Evolutionary conservation across 441 rosid species (phyloP).

Genomic region (Populus hybrid): DNA sequence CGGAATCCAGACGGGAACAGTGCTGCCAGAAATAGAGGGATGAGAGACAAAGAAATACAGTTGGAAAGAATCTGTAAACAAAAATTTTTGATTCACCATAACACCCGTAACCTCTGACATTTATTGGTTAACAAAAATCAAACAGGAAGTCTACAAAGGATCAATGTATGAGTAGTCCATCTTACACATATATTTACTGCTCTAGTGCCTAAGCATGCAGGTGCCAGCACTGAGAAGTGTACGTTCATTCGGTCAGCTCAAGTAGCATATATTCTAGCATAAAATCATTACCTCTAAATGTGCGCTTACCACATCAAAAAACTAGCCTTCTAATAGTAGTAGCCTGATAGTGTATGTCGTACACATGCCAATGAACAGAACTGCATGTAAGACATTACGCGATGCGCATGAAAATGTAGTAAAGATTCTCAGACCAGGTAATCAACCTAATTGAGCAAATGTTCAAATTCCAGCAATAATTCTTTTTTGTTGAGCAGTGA

Average conservation of each 20-base stretch:
- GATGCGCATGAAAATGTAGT: not conserved
- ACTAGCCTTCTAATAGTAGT: constrained; percentile 7
- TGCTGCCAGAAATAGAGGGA: not conserved
- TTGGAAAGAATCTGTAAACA: not conserved
- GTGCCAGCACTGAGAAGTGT: not conserved
- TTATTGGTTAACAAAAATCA: not conserved
- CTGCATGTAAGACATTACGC: constrained; percentile 14
- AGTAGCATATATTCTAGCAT: not conserved
- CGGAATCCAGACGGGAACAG: not conserved
- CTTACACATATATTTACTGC: not conserved
- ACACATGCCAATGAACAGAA: constrained; percentile 8
- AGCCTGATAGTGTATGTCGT: not conserved
- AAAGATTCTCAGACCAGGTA: constrained; percentile 18
- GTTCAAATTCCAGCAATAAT: constrained; percentile 1
- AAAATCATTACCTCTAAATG: constrained; percentile 10
- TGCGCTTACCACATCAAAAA: constrained; percentile 17
- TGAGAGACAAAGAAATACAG: not conserved
- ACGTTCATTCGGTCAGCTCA: not conserved
- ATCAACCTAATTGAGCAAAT: constrained; percentile 11
- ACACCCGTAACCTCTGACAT: not conserved
- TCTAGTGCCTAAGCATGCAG: not conserved
- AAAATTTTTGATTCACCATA: not conserved
- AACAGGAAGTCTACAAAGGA: not conserved
- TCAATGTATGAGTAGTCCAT: not conserved
- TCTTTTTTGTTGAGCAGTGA: not conserved